Evolutionary conservation across 345 rosid species (phyloP), one percentile per base, ranked within the genome.

Genomic region (Citrus trifoliata): DNA sequence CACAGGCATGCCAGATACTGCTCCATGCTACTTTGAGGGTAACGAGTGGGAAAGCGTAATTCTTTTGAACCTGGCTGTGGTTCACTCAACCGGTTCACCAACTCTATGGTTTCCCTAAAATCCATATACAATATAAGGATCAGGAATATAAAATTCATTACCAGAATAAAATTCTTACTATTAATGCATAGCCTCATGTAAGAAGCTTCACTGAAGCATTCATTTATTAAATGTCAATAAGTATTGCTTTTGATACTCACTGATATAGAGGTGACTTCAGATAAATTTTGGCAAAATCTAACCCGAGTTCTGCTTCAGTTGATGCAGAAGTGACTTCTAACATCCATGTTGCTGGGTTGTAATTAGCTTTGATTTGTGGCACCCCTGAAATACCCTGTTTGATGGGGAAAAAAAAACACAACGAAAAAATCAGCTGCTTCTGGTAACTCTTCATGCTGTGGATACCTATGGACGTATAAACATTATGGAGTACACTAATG

Each of bases 291-390:
- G 83, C 76, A 75, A 84, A 90, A 76, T 90, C 89, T 22, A 89
- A 28, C 35, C 84, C 84, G 42, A 84, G 85, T 42, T 74, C 78
- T 7, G 77, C 76, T 75, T 90, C 92, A 51, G 76, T 4, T 37
- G 88, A 86, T 60, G 83, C 80, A 76, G 82, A 80, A 40, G 92
- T 85, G 78, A 88, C 82, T 28, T 90, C 94, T 63, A 90, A 80
- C 87, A 90, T 86, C 94, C 94, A 90, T 24, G 94, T 90, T 55
- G 92, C 89, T 32, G 94, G 94, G 75, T 88, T 90, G 65, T 80
- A 85, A 42, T 87, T 87, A 10, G 79, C 83, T 84, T 83, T 80
- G 76, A 90, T 86, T 65, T 85, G 85, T 24, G 86, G 91, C 48
- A 85, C 82, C 68, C 94, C 90, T 18, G 83, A 79, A 51, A 88